Conservation (phyloP, 139 green algal species). For the Chlamydomonas asymmetrica region DNA sequence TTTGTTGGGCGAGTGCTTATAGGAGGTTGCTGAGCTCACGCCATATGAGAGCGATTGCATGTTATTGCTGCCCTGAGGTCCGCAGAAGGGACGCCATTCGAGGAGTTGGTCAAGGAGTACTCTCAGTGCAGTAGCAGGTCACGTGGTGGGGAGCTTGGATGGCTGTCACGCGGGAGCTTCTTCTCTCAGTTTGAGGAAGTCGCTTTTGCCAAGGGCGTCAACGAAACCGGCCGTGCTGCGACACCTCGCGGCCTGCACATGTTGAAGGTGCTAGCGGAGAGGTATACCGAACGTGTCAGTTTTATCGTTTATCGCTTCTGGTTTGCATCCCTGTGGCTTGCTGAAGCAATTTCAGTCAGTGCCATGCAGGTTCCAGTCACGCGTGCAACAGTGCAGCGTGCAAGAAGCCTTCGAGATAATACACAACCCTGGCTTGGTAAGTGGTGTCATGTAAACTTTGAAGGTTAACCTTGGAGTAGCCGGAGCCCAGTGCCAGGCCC, state of each 20-base stretch:
- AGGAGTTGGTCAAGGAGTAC: constrained; percentile 9
- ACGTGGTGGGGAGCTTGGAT: constrained; percentile 16
- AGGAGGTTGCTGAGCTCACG: background rate
- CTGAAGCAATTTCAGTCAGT: background rate
- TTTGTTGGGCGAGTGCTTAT: background rate
- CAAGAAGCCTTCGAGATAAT: constrained; percentile 7
- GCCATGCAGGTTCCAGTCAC: constrained; percentile 15
- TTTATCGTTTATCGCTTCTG: background rate
- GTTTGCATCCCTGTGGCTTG: background rate
- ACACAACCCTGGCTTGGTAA: background rate
- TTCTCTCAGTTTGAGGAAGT: constrained; percentile 37
- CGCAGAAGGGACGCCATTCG: constrained; percentile 7
- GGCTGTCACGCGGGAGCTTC: constrained; percentile 22
- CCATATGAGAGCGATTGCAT: background rate
- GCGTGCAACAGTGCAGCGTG: constrained; percentile 6
- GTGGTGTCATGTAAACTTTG: background rate
- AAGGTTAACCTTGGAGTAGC: background rate
- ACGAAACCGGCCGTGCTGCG: background rate
- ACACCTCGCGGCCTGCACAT: constrained; percentile 25
- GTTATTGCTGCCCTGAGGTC: background rate
- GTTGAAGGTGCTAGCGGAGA: constrained; percentile 24
- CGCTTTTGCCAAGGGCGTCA: constrained; percentile 17
- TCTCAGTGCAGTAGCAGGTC: constrained; percentile 9
- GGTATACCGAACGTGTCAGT: background rate
- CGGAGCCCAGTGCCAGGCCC: background rate